Conservation (phyloP, 108 stramenopile genomes). For the Cyclotella choctawhatcheeana region DNA sequence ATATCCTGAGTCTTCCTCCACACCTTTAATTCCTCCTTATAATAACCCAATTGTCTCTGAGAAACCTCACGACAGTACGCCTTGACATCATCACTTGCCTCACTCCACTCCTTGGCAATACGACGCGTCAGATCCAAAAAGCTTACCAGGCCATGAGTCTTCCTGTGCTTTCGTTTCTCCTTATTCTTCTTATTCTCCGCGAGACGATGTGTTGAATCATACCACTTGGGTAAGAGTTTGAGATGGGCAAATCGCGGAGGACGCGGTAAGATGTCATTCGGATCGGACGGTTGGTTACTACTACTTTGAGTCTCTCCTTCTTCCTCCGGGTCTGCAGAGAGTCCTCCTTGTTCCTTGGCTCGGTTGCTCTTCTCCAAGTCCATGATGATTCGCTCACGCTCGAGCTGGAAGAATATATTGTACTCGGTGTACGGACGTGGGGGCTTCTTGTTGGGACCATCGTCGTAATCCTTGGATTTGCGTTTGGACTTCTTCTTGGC, state of each 20-base stretch:
- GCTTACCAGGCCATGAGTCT: conserved; percentile 47
- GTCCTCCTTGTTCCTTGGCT: background rate
- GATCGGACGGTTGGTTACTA: conserved; percentile 42
- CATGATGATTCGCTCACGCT: conserved; percentile 38
- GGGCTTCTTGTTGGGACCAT: conserved; percentile 27
- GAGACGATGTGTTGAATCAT: conserved; percentile 42
- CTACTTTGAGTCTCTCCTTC: background rate
- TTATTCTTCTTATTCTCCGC: conserved; percentile 34
- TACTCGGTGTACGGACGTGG: conserved; percentile 49
- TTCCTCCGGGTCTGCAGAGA: too few species aligned
- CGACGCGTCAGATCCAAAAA: conserved; percentile 44
- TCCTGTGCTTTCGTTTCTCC: conserved; percentile 42
- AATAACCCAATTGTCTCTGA: conserved; percentile 31
- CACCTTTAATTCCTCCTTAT: conserved; percentile 40
- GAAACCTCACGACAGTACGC: conserved; percentile 57
- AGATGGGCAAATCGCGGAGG: conserved; percentile 43
- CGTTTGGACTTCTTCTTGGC: background rate
- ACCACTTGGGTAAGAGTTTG: conserved; percentile 34
- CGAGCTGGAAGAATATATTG: conserved; percentile 51
- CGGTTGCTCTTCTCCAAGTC: conserved; percentile 36
- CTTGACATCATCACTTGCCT: conserved; percentile 57
- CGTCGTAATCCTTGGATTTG: conserved; percentile 1
- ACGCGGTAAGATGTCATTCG: conserved; percentile 46
- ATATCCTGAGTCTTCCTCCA: conserved; percentile 6
- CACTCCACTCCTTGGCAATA: conserved; percentile 62